These are phyloP conservation scores for Dorcoceras hygrometricum DNA, from an alignment of 257 asterid species.

Conservation along the genomic window DNA sequence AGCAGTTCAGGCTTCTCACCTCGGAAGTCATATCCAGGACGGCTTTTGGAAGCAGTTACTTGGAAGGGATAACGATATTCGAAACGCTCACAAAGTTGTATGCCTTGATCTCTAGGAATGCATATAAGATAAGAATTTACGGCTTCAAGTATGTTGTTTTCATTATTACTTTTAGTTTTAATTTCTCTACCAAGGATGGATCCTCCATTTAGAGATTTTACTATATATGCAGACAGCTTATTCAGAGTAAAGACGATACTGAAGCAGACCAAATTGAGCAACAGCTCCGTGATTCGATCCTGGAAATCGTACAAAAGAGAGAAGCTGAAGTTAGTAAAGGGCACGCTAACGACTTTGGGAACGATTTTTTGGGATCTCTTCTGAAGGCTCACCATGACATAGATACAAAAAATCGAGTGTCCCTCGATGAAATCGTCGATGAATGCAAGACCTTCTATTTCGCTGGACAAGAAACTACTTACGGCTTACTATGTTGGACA, in stretches of 20 bases:
- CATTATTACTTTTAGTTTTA: no score
- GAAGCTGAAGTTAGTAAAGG: constrained; percentile 32
- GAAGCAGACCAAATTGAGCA: constrained; percentile 42
- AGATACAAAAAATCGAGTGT: constrained; percentile 27
- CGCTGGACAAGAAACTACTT: constrained; percentile 61
- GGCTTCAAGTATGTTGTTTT: constrained; percentile 26
- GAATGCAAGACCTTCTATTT: constrained; percentile 63
- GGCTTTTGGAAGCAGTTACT: constrained; percentile 61
- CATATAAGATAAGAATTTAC: constrained; percentile 21
- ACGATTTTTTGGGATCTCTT: constrained; percentile 55
- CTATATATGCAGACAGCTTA: constrained; percentile 26
- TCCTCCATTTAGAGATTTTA: no score
- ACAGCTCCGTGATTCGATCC: constrained; percentile 33
- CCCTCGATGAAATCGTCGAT: constrained; percentile 41
- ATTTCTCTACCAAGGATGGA: no score
- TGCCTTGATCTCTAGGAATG: constrained; percentile 21
- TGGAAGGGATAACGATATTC: constrained; percentile 51
- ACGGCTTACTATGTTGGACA: constrained; percentile 41
- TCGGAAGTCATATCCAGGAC: constrained; percentile 62
- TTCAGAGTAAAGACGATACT: constrained; percentile 33
- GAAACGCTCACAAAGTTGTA: constrained; percentile 34
- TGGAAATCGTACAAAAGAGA: constrained; percentile 35
- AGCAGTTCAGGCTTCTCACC: constrained; percentile 41
- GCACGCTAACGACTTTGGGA: constrained; percentile 32
- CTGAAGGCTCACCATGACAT: constrained; percentile 34